Evolutionary conservation across 805 yeast species (phyloP), one percentile per base, ranked within the genome.

Genomic region (Candida ascalaphidarum): DNA sequence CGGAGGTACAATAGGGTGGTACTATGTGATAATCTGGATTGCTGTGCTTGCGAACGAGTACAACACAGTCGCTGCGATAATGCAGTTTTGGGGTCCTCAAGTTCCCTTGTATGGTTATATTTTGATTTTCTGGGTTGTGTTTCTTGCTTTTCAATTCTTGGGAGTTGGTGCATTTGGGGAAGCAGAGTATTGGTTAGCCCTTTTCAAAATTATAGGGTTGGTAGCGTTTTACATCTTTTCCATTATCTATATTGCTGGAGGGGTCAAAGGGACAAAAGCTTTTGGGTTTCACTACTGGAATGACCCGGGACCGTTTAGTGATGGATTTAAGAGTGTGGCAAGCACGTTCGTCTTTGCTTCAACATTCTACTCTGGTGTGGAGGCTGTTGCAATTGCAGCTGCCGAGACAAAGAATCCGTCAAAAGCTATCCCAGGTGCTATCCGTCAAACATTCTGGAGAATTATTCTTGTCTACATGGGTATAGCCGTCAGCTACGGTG

Each of bases 331-430:
- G 37, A 69, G 75, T 28, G 63, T 76, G 23, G 81, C 73, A 0
- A 63, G 61, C 31, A 69, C 71, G 3, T 75, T 74, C 41, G 75
- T 72, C 3, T 74, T 65, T 46, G 74, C 77, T 19, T 70, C 77
- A 15, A 71, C 77, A 2, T 73, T 73, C 37, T 74, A 72, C 36
- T 62, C 75, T 4, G 78, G 81, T 6, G 65, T 73, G 2, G 81
- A 74, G 40, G 54, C 68, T 7, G 65, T 71, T 17, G 77, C 78
- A 11, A 53, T 76, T 19, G 65, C 75, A 22, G 81, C 81, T 1
- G 74, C 76, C 17, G 82, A 76, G 40, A 59, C 77, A 3, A 65
- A 68, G 40, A 73, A 76, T 39, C 82, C 82, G 3, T 50, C 65
- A 22, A 61, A 56, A 29, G 71, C 77, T 4, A 62, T 76, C 33